Base-by-base conservation (phyloP, 202 grass and related monocot species). In the Tripidium arundinaceum region DNA sequence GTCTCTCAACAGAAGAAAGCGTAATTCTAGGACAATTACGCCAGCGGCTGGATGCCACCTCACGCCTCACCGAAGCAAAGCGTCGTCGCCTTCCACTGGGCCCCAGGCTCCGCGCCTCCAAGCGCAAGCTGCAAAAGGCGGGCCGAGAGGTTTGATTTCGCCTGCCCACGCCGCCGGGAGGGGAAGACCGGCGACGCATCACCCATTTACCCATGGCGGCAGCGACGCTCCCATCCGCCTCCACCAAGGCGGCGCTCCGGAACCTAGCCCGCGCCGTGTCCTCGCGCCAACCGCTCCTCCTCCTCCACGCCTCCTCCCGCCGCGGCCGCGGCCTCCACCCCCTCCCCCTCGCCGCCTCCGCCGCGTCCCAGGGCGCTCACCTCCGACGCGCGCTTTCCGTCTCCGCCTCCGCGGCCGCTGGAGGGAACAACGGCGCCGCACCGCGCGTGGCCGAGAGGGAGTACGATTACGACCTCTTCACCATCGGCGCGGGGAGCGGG, bases 391-490 rank as follows among this genome's bases (percentile, higher is more conserved):
- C 60, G 27, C n/a, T 27, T 57, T 90, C 79, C 19, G 19, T 68
- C 72, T 55, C 49, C 28, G 28, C 43, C 19, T 31, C 61, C 62
- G 61, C 25, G 65, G 69, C 75, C 27, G 28, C 16, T 45, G 26
- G 46, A 8, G 34, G 27, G 70, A 62, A n/a, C 59, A 78, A 81
- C 74, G 78, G 41, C 52, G 70, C 55, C 11, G 70, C 67, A 31
- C 12, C 39, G 41, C n/a, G 61, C 59, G 8, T 41, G 19, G 62
- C 6, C 0, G 26, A 22, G 14, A 47, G 59, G 70, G 77, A 75
- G 66, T 96, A 89, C 61, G 93, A 92, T 72, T 92, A 86, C 46
- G 87, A 96, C 76, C 87, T 96, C 42, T 92, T 96, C 65, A 96
- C 93, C 27, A 88, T 96, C 36, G 93, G 90, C 11, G 90, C 93